A percentile compares a stretch with the other conserved stretches of the same genome.
These are phyloP conservation scores for Fusarium tanahbumbuense DNA, from an alignment of 2,329 filamentous ascomycete species.

Conservation along the genomic window DNA sequence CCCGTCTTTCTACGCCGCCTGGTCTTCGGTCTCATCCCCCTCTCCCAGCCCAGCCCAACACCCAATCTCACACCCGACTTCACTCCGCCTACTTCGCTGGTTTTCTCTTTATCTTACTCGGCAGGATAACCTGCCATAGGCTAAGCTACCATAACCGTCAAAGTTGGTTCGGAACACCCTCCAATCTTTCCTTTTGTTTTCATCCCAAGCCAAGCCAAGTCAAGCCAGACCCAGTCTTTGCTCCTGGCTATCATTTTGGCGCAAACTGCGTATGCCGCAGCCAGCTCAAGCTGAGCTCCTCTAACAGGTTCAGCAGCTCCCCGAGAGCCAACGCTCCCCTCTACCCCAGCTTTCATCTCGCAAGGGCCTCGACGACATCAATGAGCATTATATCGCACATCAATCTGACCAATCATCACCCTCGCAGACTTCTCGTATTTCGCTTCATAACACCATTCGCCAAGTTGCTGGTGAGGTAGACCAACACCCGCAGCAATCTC, in stretches of 20 bases:
- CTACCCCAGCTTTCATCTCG: constrained; percentile 58
- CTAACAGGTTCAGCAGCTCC: constrained; percentile 47
- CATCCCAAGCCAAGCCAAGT: constrained; percentile 37
- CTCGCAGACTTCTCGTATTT: constrained; percentile 55
- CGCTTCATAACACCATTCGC: constrained; percentile 58
- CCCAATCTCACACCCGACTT: constrained; percentile 27
- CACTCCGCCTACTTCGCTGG: constrained; percentile 22
- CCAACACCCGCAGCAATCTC: constrained; percentile 53
- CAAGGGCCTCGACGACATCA: constrained; percentile 57
- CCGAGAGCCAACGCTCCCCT: constrained; percentile 47
- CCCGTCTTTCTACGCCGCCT: constrained; percentile 13
- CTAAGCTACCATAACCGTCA: constrained; percentile 38
- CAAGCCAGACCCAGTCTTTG: constrained; percentile 24
- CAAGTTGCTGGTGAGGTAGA: constrained; percentile 61
- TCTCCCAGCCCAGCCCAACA: constrained; percentile 34
- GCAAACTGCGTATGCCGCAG: constrained; percentile 20
- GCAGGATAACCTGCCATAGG: constrained; percentile 27
- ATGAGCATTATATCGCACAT: constrained; percentile 52
- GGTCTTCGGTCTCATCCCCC: constrained; percentile 16
- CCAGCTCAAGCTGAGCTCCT: constrained; percentile 39
- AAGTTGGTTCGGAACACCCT: constrained; percentile 32
- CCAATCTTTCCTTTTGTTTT: constrained; percentile 41
- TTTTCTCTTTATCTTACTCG: constrained; percentile 7
- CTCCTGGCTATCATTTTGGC: constrained; percentile 35
- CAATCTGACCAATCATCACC: constrained; percentile 56